Base-by-base conservation (phyloP, 257 asterid species). In the Solanum lycopersicoides region DNA sequence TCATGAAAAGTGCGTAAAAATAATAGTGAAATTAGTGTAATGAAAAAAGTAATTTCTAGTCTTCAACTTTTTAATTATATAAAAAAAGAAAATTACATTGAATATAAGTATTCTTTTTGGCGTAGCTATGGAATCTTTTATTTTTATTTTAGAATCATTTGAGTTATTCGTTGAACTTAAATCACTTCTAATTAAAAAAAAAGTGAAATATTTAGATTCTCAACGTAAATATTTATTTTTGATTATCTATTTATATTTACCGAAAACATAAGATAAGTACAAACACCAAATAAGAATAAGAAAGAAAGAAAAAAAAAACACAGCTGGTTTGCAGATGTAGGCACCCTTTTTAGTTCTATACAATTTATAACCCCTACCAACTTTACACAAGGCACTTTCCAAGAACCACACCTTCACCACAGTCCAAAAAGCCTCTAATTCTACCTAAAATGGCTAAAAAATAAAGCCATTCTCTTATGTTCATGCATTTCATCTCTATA, bases 381-480 rank as follows among this genome's bases (percentile, higher is more conserved):
- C 96, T 91, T 90, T 88, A 91, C 95, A 92, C 44, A 2, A 86
- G 92, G 93, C 92, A 93, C 47, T 87, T 95, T 94, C 98, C 93
- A 79, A 90, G 97, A 95, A 94, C 94, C 88, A 89, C 45, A 91
- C 79, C 34, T 63, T 16, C 83, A 71, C 86, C 32, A 7, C 86
- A 5, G 47, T 84, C 53, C 87, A 39, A 25, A 74, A 74, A 21
- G 42, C 90, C 90, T 82, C 89, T 83, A 47, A 18, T 82, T 82
- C 69, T 32, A 82, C 45, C 85, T 30, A 82, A 82, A 82, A 47
- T 2, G 82, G 93, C 91, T 77, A 83, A 92, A 90, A 90, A 74
- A 74, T 20, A 74, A 37, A 28, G 87, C 45, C 76, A 82, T 72
- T 82, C 44, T 28, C 91, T 83, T 47, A 65, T 71, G 87, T 94